Evolutionary conservation across 331 rosid genomes (phyloP).

Genomic region (Acacia pycnantha): DNA sequence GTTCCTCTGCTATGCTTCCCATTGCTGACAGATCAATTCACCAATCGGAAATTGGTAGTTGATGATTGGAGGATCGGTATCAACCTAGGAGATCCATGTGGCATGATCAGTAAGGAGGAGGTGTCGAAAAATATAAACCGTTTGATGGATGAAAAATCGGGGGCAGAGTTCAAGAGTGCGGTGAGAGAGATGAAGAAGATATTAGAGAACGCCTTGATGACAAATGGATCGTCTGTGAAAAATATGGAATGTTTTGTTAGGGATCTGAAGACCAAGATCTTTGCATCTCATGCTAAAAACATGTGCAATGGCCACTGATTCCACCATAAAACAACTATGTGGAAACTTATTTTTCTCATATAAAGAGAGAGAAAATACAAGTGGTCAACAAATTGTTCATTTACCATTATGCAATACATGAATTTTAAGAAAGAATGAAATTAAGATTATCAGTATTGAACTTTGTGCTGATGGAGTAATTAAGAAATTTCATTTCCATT

Average conservation of each 20-base stretch:
- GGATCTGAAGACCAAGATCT: slow-evolving; percentile 22
- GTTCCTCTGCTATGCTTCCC: slow-evolving; percentile 63
- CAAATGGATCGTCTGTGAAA: slow-evolving; percentile 46
- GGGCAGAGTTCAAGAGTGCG: slow-evolving; percentile 30
- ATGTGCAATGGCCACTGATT: not conserved
- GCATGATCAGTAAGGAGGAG: slow-evolving; percentile 17
- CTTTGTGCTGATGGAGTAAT: too few relatives aligned
- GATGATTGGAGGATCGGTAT: slow-evolving; percentile 68
- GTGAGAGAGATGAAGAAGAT: slow-evolving; percentile 33
- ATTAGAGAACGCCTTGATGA: slow-evolving; percentile 38
- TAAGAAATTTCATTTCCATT: too few relatives aligned
- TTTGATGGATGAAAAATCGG: slow-evolving; percentile 42
- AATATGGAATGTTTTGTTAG: slow-evolving; percentile 43
- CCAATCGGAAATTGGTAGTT: slow-evolving; percentile 57
- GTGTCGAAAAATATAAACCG: slow-evolving; percentile 39
- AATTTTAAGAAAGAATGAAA: not conserved
- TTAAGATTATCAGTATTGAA: too few relatives aligned
- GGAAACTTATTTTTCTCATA: not conserved
- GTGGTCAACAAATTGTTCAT: not conserved
- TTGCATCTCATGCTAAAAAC: not conserved
- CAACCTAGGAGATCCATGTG: slow-evolving; percentile 26
- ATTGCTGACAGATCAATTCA: slow-evolving; percentile 56
- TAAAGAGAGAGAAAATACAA: not conserved
- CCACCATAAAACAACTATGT: not conserved
- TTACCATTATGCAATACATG: not conserved